Percentiles rank a stretch among this genome's conserved stretches.
phyloP scores from a whole-genome alignment of 768 basidiomycete genomes.

The Podaxis pistillaris region DNA sequence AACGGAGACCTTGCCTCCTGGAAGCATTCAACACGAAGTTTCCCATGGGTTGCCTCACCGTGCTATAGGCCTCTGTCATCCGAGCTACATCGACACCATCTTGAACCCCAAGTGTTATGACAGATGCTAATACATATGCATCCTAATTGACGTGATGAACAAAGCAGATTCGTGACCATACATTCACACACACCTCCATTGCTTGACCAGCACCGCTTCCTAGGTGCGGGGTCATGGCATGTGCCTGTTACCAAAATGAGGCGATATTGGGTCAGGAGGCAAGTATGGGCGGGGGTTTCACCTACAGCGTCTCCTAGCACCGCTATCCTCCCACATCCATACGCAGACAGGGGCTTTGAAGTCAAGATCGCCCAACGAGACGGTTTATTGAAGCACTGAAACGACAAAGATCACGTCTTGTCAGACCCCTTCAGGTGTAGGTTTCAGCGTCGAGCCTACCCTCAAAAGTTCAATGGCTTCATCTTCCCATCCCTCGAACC shows the following conservation, averaged over 20 bases:
- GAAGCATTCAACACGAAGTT: slow-evolving; percentile 23
- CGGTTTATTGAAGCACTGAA: slow-evolving; percentile 29
- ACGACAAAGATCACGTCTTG: neutral
- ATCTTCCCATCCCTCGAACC: slow-evolving; percentile 35
- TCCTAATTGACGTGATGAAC: slow-evolving; percentile 19
- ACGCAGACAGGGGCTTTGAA: slow-evolving; percentile 34
- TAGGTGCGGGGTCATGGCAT: slow-evolving; percentile 46
- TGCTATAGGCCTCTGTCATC: slow-evolving; percentile 23
- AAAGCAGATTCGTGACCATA: neutral
- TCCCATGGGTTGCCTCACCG: slow-evolving; percentile 36
- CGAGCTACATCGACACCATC: slow-evolving; percentile 25
- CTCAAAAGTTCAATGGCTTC: slow-evolving; percentile 28
- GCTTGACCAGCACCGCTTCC: slow-evolving; percentile 52
- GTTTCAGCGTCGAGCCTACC: slow-evolving; percentile 18
- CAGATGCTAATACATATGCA: slow-evolving; percentile 26
- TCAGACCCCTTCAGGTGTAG: neutral
- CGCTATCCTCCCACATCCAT: slow-evolving; percentile 33
- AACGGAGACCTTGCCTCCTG: slow-evolving; percentile 22
- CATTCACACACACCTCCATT: slow-evolving; percentile 31
- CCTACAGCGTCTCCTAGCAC: slow-evolving; percentile 47
- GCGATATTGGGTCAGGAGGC: neutral
- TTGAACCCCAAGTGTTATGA: slow-evolving; percentile 18
- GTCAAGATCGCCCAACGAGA: slow-evolving; percentile 41
- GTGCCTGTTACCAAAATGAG: slow-evolving; percentile 25
- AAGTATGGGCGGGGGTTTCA: neutral